phyloP scores from a whole-genome alignment of 2,329 filamentous ascomycete genomes.

The Aspergillus transmontanensis region DNA sequence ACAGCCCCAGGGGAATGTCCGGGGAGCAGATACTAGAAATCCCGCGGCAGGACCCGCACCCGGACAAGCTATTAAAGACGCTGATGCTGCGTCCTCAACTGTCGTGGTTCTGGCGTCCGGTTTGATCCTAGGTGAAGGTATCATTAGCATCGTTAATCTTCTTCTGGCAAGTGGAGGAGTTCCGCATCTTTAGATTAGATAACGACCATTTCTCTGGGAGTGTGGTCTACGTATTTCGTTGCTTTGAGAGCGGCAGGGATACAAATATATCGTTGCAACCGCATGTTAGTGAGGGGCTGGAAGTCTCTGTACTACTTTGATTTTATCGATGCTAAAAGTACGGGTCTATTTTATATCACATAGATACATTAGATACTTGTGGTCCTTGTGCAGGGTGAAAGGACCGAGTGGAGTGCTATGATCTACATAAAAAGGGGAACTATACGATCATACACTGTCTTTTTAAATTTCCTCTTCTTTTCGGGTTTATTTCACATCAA shows the following conservation, averaged over 20 bases:
- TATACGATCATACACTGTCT: neutral
- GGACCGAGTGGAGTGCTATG: too few relatives aligned
- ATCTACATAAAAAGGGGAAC: neutral
- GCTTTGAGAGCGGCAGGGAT: neutral
- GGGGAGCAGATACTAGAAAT: neutral
- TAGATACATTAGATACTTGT: neutral
- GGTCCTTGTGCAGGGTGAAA: neutral
- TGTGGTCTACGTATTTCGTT: neutral
- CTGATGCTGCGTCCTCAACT: constrained; percentile 54
- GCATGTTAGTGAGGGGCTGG: neutral
- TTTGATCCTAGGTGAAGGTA: constrained; percentile 87
- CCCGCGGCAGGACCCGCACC: constrained; percentile 5
- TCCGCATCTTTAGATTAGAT: constrained; percentile 63
- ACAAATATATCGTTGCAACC: neutral
- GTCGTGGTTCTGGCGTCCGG: constrained; percentile 89
- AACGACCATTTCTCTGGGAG: neutral
- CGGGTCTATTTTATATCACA: neutral
- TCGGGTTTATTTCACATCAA: neutral
- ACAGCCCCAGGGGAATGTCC: neutral
- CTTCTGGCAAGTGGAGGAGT: constrained; percentile 75
- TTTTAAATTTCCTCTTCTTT: neutral
- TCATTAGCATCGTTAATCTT: constrained; percentile 89
- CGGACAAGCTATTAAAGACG: constrained; percentile 48
- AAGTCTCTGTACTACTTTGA: neutral
- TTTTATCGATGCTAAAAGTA: neutral